These are phyloP conservation scores for Hypomontagnella monticulosa DNA, from an alignment of 495 filamentous ascomycete species.

Conservation along the genomic window DNA sequence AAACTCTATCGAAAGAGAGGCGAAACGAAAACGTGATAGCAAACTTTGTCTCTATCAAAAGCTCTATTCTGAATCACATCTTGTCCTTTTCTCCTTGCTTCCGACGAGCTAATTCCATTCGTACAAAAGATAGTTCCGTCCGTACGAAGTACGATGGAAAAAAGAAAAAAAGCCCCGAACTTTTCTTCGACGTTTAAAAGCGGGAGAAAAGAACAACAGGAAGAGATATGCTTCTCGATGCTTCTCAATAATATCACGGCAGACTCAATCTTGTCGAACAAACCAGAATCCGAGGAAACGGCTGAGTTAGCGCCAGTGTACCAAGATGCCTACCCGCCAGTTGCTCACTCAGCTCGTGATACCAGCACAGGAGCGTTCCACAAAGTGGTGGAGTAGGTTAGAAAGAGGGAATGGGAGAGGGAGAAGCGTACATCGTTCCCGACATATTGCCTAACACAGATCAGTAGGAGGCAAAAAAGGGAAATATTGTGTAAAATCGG, in stretches of 20 bases:
- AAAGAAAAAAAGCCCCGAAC: background rate
- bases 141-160: conserved; percentile 1
- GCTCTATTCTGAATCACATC: conserved; percentile 2
- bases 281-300: conserved; percentile 14
- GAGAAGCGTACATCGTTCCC: conserved; percentile 29
- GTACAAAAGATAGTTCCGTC: conserved; percentile 10
- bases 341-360: conserved; percentile 29
- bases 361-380: conserved; percentile 28
- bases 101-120: background rate
- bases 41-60: conserved; percentile 21
- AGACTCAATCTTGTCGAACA: background rate
- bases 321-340: conserved; percentile 10
- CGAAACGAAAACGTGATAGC: conserved; percentile 15
- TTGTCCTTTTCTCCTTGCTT: background rate
- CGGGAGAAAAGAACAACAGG: background rate
- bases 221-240: conserved; percentile 7
- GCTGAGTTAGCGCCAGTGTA: conserved; percentile 24
- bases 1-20: conserved; percentile 24
- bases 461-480: conserved; percentile 39
- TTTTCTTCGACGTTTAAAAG: too few species aligned
- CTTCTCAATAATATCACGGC: conserved; percentile 6
- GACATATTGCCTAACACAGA: conserved; percentile 37
- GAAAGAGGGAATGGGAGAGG: conserved; percentile 16
- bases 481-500: conserved; percentile 39
- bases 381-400: conserved; percentile 31